Percentiles rank a stretch among this genome's conserved stretches.
Evolutionary conservation across 2,329 filamentous ascomycete genomes (phyloP).

Genomic region (Aspergillus felis): DNA sequence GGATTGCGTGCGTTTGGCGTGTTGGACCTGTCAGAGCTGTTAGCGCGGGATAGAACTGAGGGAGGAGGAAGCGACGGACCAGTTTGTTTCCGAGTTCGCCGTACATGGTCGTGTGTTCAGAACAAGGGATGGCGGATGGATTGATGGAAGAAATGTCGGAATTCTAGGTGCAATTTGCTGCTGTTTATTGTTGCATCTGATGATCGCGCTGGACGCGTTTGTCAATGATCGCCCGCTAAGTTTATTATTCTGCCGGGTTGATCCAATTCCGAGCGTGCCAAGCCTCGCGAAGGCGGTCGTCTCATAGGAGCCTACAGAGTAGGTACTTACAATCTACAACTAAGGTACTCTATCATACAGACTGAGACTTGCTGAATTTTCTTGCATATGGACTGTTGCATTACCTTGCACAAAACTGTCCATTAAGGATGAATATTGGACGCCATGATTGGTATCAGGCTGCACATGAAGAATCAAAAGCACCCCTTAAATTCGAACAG

Average conservation of each 20-base stretch:
- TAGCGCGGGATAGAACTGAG: neutral
- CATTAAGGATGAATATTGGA: no score
- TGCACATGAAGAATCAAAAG: no score
- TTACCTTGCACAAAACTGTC: neutral
- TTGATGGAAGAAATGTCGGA: no score
- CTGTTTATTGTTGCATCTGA: neutral
- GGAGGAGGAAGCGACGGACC: slow-evolving; percentile 45
- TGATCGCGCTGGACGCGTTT: neutral
- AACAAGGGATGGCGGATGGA: no score
- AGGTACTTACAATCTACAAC: neutral
- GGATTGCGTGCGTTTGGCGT: slow-evolving; percentile 91
- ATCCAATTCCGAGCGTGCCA: neutral
- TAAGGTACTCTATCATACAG: neutral
- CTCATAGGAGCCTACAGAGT: neutral
- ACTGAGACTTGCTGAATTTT: no score
- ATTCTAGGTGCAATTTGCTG: neutral
- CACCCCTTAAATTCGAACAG: no score
- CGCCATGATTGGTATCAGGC: no score
- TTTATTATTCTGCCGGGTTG: neutral
- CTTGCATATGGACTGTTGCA: neutral
- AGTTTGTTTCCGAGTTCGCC: slow-evolving; percentile 83
- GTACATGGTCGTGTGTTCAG: slow-evolving; percentile 59
- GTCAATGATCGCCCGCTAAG: neutral
- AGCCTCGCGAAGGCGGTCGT: neutral
- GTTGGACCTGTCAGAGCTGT: slow-evolving; percentile 64